Evolutionary conservation across 1,284 basidiomycete species (phyloP).

Genomic region (Boletus hoseneyae): DNA sequence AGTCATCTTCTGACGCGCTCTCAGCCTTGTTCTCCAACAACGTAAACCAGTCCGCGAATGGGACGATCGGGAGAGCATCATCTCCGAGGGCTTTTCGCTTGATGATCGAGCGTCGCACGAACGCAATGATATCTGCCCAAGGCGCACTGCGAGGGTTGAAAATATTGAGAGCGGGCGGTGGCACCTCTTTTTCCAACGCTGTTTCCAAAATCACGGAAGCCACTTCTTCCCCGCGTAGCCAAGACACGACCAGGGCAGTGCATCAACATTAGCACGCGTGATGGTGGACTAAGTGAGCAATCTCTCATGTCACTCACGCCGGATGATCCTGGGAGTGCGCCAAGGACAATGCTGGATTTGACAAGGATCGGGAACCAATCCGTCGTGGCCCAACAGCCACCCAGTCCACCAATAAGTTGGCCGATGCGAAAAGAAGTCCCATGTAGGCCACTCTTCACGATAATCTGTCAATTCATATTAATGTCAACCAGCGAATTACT

Average conservation of each 20-base stretch:
- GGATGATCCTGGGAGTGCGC: constrained; percentile 24
- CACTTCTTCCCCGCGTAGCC: constrained; percentile 24
- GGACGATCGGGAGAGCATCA: constrained; percentile 19
- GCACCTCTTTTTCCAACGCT: constrained; percentile 7
- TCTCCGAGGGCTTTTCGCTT: background rate
- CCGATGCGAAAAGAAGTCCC: constrained; percentile 31
- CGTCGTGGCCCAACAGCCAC: constrained; percentile 31
- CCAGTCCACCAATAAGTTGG: constrained; percentile 30
- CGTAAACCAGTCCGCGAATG: constrained; percentile 25
- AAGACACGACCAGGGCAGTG: constrained; percentile 10
- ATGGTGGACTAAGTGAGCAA: too few species aligned
- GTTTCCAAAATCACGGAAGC: constrained; percentile 19
- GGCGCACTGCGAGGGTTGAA: constrained; percentile 23
- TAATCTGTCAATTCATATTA: constrained; percentile 13
- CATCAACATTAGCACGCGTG: background rate
- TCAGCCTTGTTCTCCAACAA: constrained; percentile 22
- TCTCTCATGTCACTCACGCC: constrained; percentile 23
- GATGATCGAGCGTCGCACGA: constrained; percentile 10
- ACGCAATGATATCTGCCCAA: constrained; percentile 16
- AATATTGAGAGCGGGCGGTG: constrained; percentile 18
- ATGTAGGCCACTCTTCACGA: constrained; percentile 24
- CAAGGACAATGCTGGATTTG: constrained; percentile 26
- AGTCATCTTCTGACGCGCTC: constrained; percentile 13
- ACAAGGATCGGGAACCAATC: constrained; percentile 36
- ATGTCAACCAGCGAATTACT: too few species aligned